phyloP scores from a whole-genome alignment of 2,329 filamentous ascomycete genomes.

The Botrytis aclada region DNA sequence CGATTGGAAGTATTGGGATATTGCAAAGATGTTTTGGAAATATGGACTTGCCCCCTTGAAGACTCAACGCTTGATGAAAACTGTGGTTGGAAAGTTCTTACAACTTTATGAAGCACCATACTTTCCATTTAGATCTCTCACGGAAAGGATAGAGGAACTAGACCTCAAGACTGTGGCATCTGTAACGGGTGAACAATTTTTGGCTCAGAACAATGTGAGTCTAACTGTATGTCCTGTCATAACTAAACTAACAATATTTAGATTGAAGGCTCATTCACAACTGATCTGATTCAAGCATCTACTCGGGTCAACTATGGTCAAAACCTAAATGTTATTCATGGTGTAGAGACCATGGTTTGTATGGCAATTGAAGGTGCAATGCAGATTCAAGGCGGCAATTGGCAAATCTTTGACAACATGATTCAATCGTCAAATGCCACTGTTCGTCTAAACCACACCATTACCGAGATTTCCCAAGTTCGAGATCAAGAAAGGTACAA shows the following conservation, averaged over 20 bases:
- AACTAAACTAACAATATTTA: constrained; percentile 34
- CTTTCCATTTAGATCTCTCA: constrained; percentile 81
- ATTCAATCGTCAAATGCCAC: constrained; percentile 60
- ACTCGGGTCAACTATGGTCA: constrained; percentile 95
- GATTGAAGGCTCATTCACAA: constrained; percentile 64
- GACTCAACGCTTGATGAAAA: constrained; percentile 69
- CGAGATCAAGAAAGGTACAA: constrained; percentile 46
- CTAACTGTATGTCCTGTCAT: neutral
- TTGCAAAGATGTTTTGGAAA: constrained; percentile 75
- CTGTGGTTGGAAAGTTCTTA: constrained; percentile 69
- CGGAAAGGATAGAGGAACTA: constrained; percentile 62
- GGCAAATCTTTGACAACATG: constrained; percentile 89
- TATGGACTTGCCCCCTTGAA: constrained; percentile 78
- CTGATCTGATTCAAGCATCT: constrained; percentile 83
- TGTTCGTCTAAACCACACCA: constrained; percentile 63
- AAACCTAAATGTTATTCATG: constrained; percentile 82
- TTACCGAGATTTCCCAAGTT: constrained; percentile 56
- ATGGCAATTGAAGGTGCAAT: constrained; percentile 86
- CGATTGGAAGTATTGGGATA: constrained; percentile 72
- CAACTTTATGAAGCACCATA: constrained; percentile 75
- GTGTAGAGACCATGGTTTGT: constrained; percentile 81
- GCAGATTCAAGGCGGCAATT: constrained; percentile 80
- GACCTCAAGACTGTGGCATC: constrained; percentile 65
- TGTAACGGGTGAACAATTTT: constrained; percentile 69
- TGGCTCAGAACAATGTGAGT: constrained; percentile 60